Evolutionary conservation across 2,329 filamentous ascomycete species (phyloP).

Genomic region (Phoma herbarum): DNA sequence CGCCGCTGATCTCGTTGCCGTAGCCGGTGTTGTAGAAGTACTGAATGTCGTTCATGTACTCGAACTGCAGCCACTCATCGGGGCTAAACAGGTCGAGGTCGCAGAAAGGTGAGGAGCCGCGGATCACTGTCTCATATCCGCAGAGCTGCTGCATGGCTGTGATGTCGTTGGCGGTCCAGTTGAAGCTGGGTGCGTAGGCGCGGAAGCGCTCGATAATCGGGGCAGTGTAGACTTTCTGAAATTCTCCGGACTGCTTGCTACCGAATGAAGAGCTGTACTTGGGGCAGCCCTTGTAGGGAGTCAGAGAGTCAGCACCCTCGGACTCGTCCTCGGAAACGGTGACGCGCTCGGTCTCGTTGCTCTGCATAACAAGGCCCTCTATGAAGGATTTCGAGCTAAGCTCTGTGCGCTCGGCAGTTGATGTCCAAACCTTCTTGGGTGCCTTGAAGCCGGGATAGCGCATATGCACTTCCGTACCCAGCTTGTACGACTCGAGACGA

Average conservation of each 20-base stretch:
- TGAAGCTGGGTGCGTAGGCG: slow-evolving; percentile 63
- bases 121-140: slow-evolving; percentile 71
- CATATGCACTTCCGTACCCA: slow-evolving; percentile 67
- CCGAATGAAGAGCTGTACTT: slow-evolving; percentile 68
- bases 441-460: slow-evolving; percentile 64
- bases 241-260: slow-evolving; percentile 62
- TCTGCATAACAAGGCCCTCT: slow-evolving; percentile 63
- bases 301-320: slow-evolving; percentile 67
- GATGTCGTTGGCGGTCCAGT: slow-evolving; percentile 69
- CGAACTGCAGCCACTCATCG: slow-evolving; percentile 72
- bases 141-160: slow-evolving; percentile 73
- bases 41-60: slow-evolving; percentile 70
- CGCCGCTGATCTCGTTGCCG: slow-evolving; percentile 64
- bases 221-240: slow-evolving; percentile 65
- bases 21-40: slow-evolving; percentile 74
- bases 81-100: slow-evolving; percentile 66
- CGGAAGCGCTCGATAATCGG: slow-evolving; percentile 68
- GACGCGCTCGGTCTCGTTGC: slow-evolving; percentile 63
- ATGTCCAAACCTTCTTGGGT: slow-evolving; percentile 68
- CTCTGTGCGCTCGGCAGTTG: slow-evolving; percentile 68
- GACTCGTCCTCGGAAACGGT: slow-evolving; percentile 65
- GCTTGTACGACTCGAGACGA: slow-evolving; percentile 66
- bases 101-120: slow-evolving; percentile 69
- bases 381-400: slow-evolving; percentile 68
- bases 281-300: slow-evolving; percentile 71